Evolutionary conservation across 257 asterid species (phyloP), one percentile per base, ranked within the genome.

Genomic region (Fraxinus anomala): DNA sequence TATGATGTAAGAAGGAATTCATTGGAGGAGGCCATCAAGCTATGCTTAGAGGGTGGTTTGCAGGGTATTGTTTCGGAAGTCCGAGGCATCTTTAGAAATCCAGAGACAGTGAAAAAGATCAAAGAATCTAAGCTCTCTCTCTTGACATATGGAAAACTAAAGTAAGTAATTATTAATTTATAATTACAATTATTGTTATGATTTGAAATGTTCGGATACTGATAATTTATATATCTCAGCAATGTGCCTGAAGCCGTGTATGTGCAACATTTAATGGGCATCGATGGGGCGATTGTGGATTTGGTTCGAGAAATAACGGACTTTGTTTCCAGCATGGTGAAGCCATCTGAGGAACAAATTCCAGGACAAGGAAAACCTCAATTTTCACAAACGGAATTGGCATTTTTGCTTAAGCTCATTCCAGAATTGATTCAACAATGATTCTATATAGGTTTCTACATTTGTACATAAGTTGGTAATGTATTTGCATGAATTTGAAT

Each of bases 241-340:
- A 93, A 96, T 47, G 98, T 92, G 73, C 61, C 90, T 16, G 99
- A 93, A 74, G 99, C 97, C 0, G 98, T 96, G 73, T 89, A 93
- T 68, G 75, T 96, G 85, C 99, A 96, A 79, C 91, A 96, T 51
- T 71, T 96, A 81, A 92, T 96, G 99, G 97, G 99, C 3, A 76
- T 96, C 0, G 98, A 96, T 2, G 99, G 98, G 17, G 98, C 92
- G 81, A 96, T 96, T 3, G 98, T 93, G 2, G 99, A 96, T 84
- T 77, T 92, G 56, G 97, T 96, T 10, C 54, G 83, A 79, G 96
- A 92, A 82, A 88, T 96, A 30, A 79, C 97, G 5, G 94, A 82
- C 17, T 91, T 89, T 0, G 94, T 95, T 44, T 78, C 83, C 21
- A 82, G 77, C 23, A 81, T 90, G 92, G 73, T 87, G 86, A 86